Evolutionary conservation across 441 rosid species (phyloP), one percentile per base, ranked within the genome.

Genomic region (Euphorbia celastroides): DNA sequence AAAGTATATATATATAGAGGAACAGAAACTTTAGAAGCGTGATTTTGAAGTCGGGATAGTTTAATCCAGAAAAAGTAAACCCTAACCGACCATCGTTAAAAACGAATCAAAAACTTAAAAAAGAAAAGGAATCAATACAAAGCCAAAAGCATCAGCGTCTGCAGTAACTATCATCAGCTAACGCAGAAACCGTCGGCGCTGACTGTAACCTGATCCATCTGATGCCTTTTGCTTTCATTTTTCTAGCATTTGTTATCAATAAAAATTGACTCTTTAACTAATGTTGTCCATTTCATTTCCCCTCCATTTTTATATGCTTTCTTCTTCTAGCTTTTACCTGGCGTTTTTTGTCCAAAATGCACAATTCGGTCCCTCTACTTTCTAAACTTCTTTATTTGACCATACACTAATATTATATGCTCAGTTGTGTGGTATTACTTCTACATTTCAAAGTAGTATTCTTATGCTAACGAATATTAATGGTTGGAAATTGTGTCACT

Each of bases 11-110:
- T n/a, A 17, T 42, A 56, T 8, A 76, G 54, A 22, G 73, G 69
- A 70, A 75, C 60, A 31, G 68, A 70, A 64, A 59, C 83, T 87
- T 85, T 84, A 73, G 77, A 79, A 75, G 91, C 88, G 90, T 85
- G 85, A 81, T 56, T 52, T 71, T 85, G 67, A 88, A 82, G 86
- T 81, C 68, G 22, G n/a, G 20, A 31, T 81, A 38, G 32, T 69
- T 75, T 76, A 73, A 70, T 65, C 23, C 41, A 64, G 67, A 75
- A 62, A n/a, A 57, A 62, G 66, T 56, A 70, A 64, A 70, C 70
- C 74, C 72, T 66, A 78, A 59, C 84, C 81, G 80, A 84, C 83
- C 77, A 80, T 67, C 72, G 62, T 63, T 65, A 60, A 75, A 52
- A 44, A 62, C 67, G 72, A 82, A 90, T 81, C 79, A 77, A 74